phyloP scores from a whole-genome alignment of 495 filamentous ascomycete species.

The Aspergillus affinis region DNA sequence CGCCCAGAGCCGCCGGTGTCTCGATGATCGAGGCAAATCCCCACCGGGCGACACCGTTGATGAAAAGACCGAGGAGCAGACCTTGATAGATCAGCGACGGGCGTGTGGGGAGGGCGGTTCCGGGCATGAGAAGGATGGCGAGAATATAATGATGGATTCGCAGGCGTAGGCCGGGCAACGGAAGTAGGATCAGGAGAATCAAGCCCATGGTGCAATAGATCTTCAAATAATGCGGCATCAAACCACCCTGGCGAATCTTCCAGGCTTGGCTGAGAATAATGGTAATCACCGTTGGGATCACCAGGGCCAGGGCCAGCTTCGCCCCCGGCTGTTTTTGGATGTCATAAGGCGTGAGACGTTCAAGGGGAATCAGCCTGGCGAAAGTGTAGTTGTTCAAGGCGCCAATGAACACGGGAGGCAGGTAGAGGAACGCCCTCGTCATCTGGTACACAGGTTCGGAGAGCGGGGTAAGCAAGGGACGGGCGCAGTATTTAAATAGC shows the following conservation, averaged over 20 bases:
- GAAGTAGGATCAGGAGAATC: slow-evolving; percentile 61
- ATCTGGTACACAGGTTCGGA: slow-evolving; percentile 58
- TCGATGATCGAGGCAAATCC: slow-evolving; percentile 90
- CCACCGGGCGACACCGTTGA: slow-evolving; percentile 92
- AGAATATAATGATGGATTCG: slow-evolving; percentile 96
- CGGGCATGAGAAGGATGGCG: slow-evolving; percentile 77
- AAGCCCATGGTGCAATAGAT: slow-evolving; percentile 66
- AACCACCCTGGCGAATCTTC: slow-evolving; percentile 70
- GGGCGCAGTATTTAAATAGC: slow-evolving; percentile 67
- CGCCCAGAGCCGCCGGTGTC: slow-evolving; percentile 65
- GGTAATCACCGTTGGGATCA: slow-evolving; percentile 59
- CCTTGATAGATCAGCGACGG: slow-evolving; percentile 81
- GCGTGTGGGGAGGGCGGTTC: slow-evolving; percentile 79
- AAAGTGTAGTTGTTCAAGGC: slow-evolving; percentile 83
- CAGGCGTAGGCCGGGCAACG: slow-evolving; percentile 77
- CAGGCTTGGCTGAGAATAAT: slow-evolving; percentile 69
- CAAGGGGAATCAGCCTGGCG: slow-evolving; percentile 73
- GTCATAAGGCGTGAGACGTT: slow-evolving; percentile 74
- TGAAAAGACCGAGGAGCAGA: slow-evolving; percentile 82
- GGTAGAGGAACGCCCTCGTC: slow-evolving; percentile 72
- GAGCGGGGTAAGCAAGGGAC: slow-evolving; percentile 53
- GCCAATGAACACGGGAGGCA: slow-evolving; percentile 75
- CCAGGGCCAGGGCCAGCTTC: slow-evolving; percentile 63
- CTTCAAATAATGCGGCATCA: slow-evolving; percentile 66
- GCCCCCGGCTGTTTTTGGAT: slow-evolving; percentile 77